A percentile compares a stretch with the other conserved stretches of the same genome.
Evolutionary conservation across 352 stramenopile genomes (phyloP).

Genomic region (Phytophthora crassamura): DNA sequence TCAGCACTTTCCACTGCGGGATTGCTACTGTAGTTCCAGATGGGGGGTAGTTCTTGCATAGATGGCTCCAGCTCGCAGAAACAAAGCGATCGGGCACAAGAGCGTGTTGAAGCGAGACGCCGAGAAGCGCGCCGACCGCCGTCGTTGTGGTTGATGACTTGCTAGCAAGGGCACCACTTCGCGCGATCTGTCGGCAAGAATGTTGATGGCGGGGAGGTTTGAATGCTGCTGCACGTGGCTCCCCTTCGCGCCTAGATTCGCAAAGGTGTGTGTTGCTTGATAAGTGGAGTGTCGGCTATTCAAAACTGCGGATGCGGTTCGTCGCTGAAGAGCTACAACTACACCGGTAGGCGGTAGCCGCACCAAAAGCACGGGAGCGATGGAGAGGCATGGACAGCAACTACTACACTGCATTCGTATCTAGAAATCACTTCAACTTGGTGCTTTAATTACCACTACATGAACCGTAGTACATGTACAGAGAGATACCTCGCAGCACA

Average conservation of each 20-base stretch:
- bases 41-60: constrained; percentile 19
- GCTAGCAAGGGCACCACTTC: too few relatives aligned
- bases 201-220: not conserved
- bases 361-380: too few relatives aligned
- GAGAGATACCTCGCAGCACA: constrained; percentile 10
- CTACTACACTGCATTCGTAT: not conserved
- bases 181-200: too few relatives aligned
- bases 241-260: not conserved
- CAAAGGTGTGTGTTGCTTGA: not conserved
- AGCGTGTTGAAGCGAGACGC: not conserved
- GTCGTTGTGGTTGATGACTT: too few relatives aligned
- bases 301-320: too few relatives aligned
- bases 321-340: too few relatives aligned
- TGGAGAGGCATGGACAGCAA: too few relatives aligned
- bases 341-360: too few relatives aligned
- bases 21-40: constrained; percentile 10
- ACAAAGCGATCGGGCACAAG: constrained; percentile 3
- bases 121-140: not conserved
- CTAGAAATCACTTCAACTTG: not conserved
- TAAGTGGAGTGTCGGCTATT: too few relatives aligned
- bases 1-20: constrained; percentile 11
- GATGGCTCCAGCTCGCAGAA: constrained; percentile 22
- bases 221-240: not conserved
- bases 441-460: not conserved
- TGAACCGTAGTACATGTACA: constrained; percentile 8